phyloP scores from a whole-genome alignment of 2,329 filamentous ascomycete species.

The Fusarium aywerte region DNA sequence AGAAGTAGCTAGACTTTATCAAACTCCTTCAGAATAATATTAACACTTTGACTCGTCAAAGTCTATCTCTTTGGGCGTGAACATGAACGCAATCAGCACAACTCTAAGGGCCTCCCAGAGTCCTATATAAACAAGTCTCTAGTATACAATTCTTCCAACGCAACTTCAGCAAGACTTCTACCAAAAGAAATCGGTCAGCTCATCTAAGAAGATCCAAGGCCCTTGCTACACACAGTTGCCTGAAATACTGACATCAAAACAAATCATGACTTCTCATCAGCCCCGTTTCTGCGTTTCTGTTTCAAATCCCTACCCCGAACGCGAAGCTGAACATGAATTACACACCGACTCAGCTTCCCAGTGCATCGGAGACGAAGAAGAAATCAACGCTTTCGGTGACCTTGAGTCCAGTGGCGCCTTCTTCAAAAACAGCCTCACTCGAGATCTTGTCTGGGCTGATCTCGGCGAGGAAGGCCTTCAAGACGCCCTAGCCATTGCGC shows the following conservation, averaged over 20 bases:
- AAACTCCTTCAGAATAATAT: not conserved
- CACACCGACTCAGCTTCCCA: not conserved
- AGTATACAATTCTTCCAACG: not conserved
- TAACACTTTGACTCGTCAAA: not conserved
- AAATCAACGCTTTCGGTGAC: not conserved
- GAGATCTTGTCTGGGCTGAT: not conserved
- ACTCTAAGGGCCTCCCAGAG: not conserved
- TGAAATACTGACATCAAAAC: not conserved
- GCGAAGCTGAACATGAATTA: no score
- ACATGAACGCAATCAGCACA: not conserved
- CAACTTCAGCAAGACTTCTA: not conserved
- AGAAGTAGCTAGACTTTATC: not conserved
- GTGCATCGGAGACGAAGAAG: not conserved
- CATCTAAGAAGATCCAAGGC: not conserved
- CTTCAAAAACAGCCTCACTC: not conserved
- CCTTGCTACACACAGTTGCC: not conserved
- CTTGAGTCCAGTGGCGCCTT: not conserved
- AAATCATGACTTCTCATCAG: not conserved
- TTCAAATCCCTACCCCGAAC: no score
- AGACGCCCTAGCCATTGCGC: slow-evolving; percentile 9
- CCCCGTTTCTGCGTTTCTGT: not conserved
- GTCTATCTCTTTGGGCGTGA: not conserved
- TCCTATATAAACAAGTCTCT: not conserved
- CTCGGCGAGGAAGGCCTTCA: slow-evolving; percentile 5
- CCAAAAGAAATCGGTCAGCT: not conserved